Percentiles rank a stretch among this genome's conserved stretches.
phyloP scores from a whole-genome alignment of 176 grass and related monocot genomes.

The Paspalum notatum region DNA sequence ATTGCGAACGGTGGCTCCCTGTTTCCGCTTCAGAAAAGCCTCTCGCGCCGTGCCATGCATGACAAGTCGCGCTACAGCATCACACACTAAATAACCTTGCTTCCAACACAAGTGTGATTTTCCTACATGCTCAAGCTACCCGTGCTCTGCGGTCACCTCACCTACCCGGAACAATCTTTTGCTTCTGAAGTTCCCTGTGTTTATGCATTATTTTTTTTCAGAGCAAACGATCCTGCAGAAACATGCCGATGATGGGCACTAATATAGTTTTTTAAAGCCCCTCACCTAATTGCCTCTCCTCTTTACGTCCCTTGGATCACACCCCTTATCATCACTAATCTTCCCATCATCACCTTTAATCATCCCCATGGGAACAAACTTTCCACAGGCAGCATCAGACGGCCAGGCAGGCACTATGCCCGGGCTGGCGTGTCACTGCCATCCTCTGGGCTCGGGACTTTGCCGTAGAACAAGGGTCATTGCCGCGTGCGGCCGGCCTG shows the following conservation, averaged over 20 bases:
- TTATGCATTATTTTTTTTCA: background rate
- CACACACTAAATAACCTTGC: background rate
- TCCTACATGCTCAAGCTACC: background rate
- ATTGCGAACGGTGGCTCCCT: background rate
- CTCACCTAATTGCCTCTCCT: conserved; percentile 37
- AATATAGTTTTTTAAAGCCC: conserved; percentile 13
- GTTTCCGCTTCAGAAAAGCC: background rate
- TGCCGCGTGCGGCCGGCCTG: background rate
- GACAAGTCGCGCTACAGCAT: background rate
- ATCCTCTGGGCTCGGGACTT: background rate
- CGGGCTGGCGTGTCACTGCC: background rate
- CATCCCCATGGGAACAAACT: background rate
- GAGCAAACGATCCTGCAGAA: conserved; percentile 12
- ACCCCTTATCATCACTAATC: conserved; percentile 51
- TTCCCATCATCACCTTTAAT: conserved; percentile 17
- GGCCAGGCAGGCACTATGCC: background rate
- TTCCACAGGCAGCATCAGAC: conserved; percentile 21
- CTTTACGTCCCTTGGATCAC: conserved; percentile 55
- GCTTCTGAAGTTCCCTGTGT: background rate
- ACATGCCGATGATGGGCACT: conserved; percentile 31
- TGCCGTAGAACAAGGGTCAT: conserved; percentile 54
- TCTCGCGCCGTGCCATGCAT: background rate
- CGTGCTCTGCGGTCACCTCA: background rate
- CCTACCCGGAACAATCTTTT: background rate
- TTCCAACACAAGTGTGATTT: conserved; percentile 24